phyloP scores from a whole-genome alignment of 768 basidiomycete genomes.

The Lentinula guzmanii region DNA sequence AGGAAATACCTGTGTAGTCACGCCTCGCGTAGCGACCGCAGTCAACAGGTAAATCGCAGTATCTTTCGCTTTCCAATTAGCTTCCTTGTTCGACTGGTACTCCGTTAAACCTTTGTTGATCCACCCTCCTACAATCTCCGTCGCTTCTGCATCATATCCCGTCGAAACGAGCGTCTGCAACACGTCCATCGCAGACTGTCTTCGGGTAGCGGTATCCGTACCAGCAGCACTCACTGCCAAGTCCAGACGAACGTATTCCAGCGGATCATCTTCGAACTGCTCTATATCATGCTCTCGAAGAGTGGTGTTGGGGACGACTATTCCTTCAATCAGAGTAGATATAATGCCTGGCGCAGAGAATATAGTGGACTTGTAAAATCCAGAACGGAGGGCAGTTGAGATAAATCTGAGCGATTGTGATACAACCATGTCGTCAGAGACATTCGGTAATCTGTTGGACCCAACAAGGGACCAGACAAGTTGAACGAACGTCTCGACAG shows the following conservation, averaged over 20 bases:
- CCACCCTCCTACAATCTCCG: slow-evolving; percentile 82
- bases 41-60: slow-evolving; percentile 89
- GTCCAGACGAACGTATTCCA: slow-evolving; percentile 90
- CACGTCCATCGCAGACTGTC: slow-evolving; percentile 95
- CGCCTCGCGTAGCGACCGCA: slow-evolving; percentile 88
- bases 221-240: slow-evolving; percentile 58
- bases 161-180: slow-evolving; percentile 81
- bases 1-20: slow-evolving; percentile 65
- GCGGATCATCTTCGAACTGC: slow-evolving; percentile 94
- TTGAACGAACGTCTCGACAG: slow-evolving; percentile 72
- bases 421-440: slow-evolving; percentile 81
- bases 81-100: slow-evolving; percentile 75
- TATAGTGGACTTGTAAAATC: slow-evolving; percentile 65
- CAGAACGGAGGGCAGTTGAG: slow-evolving; percentile 86
- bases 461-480: slow-evolving; percentile 89
- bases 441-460: slow-evolving; percentile 57
- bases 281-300: slow-evolving; percentile 88
- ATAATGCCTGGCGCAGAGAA: slow-evolving; percentile 83
- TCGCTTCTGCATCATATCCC: slow-evolving; percentile 78
- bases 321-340: slow-evolving; percentile 76
- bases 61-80: slow-evolving; percentile 90
- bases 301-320: slow-evolving; percentile 90
- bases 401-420: slow-evolving; percentile 89
- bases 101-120: slow-evolving; percentile 67
- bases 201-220: slow-evolving; percentile 74